Base-by-base conservation (phyloP, 805 yeast genomes). In the Phaffomyces thermotolerans region DNA sequence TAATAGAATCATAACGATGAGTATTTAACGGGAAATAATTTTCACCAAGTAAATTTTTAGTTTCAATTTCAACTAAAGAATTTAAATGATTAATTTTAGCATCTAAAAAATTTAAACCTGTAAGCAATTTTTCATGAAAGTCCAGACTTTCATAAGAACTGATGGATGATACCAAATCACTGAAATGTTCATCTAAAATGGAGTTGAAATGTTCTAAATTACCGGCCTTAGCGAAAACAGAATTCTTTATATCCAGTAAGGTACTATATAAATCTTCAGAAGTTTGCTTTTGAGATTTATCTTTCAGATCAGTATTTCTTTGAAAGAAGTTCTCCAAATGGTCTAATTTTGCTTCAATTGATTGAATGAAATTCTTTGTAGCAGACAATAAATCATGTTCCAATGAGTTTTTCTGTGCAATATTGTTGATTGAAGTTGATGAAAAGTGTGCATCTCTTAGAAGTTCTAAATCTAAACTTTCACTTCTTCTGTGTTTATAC, bases 1-100 rank as follows among this genome's bases (percentile, higher is more conserved):
- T 50, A 25, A 58, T 51, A 3, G 60, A 51, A 36, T 50, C 53
- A 20, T 43, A 42, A 1, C 56, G 43, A 27, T 39, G 41, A 2
- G 53, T 43, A 4, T 36, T 36, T 3, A 34, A 38, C 6, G 57
- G 62, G 29, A 52, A 52, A 14, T 38, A 32, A 8, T 25, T 46
- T 7, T 52, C 53, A 24, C 44, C 49, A 5, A 56, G 33, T 6
- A 56, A 24, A 12, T 37, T 43, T 25, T 46, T 52, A 3, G 54
- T 51, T 34, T 58, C 60, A 6, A n/a, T 27, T 48, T 59, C 62
- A 23, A 67, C 53, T 13, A 62, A 48, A 5, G 56, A 52, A 43
- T 69, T 70, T 49, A 69, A 58, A 40, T 66, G 67, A 37, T 65
- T 64, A 25, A 69, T 59, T 40, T 68, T 68, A 14, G 65, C 66